Conservation (phyloP, 2,329 filamentous ascomycete species). For the Cucurbitaria berberidis region DNA sequence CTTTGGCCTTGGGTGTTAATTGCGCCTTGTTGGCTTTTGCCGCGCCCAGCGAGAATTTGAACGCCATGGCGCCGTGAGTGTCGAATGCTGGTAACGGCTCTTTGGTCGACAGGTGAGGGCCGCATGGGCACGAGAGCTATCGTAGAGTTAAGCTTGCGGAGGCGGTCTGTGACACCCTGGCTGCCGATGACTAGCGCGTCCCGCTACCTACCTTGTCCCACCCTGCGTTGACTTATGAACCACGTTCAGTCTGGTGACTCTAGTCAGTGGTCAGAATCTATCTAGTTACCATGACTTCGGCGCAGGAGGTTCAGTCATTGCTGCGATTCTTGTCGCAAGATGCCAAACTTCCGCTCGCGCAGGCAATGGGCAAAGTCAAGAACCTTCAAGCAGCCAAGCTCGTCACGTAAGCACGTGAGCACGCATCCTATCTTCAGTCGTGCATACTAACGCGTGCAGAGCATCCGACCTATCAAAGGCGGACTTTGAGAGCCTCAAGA, state of each 20-base stretch:
- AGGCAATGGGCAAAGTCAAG: conserved; percentile 62
- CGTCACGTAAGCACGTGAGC: conserved; percentile 56
- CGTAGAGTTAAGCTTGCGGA: conserved; percentile 11
- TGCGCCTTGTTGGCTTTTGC: conserved; percentile 35
- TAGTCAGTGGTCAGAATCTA: not conserved
- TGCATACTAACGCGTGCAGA: conserved; percentile 32
- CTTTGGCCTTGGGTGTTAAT: conserved; percentile 34
- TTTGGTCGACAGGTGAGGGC: not conserved
- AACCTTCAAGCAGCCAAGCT: conserved; percentile 60
- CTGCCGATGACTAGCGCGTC: conserved; percentile 24
- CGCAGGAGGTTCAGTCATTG: conserved; percentile 53
- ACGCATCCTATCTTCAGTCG: conserved; percentile 19
- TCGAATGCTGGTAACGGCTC: not conserved
- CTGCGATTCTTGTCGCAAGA: conserved; percentile 66
- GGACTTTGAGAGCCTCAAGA: conserved; percentile 52
- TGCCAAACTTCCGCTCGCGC: conserved; percentile 61
- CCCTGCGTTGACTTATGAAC: not conserved
- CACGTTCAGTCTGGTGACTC: conserved; percentile 4
- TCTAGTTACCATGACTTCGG: conserved; percentile 35
- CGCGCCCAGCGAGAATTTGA: conserved; percentile 37
- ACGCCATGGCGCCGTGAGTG: conserved; percentile 28
- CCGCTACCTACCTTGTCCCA: not conserved
- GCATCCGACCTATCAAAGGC: conserved; percentile 58
- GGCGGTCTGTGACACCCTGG: conserved; percentile 10
- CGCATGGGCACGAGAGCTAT: not conserved